These are phyloP conservation scores for Schrenkiella parvula DNA, from an alignment of 345 rosid genomes.

Conservation along the genomic window DNA sequence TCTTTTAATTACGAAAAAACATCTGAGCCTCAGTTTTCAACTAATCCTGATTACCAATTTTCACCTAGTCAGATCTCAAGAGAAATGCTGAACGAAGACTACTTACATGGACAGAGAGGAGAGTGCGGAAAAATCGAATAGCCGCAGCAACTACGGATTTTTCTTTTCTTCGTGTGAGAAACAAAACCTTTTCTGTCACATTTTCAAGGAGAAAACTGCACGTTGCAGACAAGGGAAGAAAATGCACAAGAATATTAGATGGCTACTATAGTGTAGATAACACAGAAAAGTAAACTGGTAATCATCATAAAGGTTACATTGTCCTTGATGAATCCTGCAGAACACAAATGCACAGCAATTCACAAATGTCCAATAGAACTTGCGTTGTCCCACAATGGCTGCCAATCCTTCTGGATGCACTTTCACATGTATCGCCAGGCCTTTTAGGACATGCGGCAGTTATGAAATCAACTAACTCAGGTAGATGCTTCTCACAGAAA, in stretches of 20 bases:
- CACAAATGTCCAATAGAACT: conserved; percentile 76
- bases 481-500: conserved; percentile 84
- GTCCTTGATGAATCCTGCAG: conserved; percentile 69
- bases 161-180: conserved; percentile 70
- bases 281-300: neutral
- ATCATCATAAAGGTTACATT: conserved; percentile 48
- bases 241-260: conserved; percentile 1
- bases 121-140: conserved; percentile 72
- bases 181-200: conserved; percentile 63
- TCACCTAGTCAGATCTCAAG: neutral
- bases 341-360: conserved; percentile 77
- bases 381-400: conserved; percentile 53
- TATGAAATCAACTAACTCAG: conserved; percentile 73
- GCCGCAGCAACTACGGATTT: conserved; percentile 82
- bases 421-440: conserved; percentile 41
- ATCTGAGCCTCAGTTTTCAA: neutral
- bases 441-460: conserved; percentile 58
- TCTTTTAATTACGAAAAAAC: neutral
- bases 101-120: conserved; percentile 74
- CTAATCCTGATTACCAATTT: neutral
- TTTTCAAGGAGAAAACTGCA: conserved; percentile 71
- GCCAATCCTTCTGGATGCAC: conserved; percentile 41
- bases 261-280: conserved; percentile 4
- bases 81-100: conserved; percentile 8
- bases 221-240: conserved; percentile 45